These are phyloP conservation scores for Aspergillus pseudoglaucus DNA, from an alignment of 2,329 filamentous ascomycete genomes.

Conservation along the genomic window DNA sequence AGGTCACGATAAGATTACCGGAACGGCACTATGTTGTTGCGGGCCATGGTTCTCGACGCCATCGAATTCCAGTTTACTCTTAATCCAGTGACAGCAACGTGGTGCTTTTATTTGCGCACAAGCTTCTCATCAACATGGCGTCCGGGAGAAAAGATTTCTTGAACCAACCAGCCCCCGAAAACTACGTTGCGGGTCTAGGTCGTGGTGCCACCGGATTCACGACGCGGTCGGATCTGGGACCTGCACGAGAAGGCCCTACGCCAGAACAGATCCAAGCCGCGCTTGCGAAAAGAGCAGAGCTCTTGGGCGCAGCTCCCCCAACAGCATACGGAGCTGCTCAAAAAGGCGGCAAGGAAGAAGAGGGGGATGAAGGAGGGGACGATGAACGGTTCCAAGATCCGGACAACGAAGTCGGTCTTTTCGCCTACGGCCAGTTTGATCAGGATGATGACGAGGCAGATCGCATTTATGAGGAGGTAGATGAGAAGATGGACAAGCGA, in stretches of 20 bases:
- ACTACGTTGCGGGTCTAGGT: slow-evolving; percentile 92
- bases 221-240: slow-evolving; percentile 90
- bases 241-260: slow-evolving; percentile 87
- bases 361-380: slow-evolving; percentile 64
- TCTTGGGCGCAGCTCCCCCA: slow-evolving; percentile 65
- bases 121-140: slow-evolving; percentile 43
- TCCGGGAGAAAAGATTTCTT: slow-evolving; percentile 72
- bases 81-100: slow-evolving; percentile 1
- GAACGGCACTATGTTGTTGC: slow-evolving; percentile 16
- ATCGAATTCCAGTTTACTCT: neutral
- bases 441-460: slow-evolving; percentile 97
- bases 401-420: slow-evolving; percentile 92
- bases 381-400: slow-evolving; percentile 88
- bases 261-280: slow-evolving; percentile 98
- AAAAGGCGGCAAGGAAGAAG: slow-evolving; percentile 54
- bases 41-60: neutral
- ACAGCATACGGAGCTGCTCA: slow-evolving; percentile 68
- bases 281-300: slow-evolving; percentile 84
- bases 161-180: slow-evolving; percentile 75
- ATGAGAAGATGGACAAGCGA: slow-evolving; percentile 92
- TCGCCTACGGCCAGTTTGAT: slow-evolving; percentile 92
- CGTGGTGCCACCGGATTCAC: slow-evolving; percentile 98
- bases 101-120: neutral
- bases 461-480: slow-evolving; percentile 88
- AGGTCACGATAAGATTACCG: slow-evolving; percentile 20